Evolutionary conservation across 306 rosid genomes (phyloP).

Genomic region (Oxytropis ochrocephala): DNA sequence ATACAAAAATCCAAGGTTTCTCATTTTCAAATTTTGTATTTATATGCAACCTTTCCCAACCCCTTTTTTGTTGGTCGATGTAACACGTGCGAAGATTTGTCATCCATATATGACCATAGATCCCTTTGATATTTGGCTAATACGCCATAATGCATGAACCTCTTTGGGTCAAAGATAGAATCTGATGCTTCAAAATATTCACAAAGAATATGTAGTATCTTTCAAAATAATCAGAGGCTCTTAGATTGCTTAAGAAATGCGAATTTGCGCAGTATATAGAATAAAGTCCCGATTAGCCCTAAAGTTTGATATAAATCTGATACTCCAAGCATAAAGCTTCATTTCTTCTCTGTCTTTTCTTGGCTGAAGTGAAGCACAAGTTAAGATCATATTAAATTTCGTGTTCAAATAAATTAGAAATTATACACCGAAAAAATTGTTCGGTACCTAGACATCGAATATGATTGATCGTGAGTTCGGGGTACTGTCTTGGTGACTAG

Average conservation of each 20-base stretch:
- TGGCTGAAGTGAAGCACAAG: slow-evolving; percentile 6
- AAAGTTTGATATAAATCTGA: not conserved
- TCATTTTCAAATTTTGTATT: slow-evolving; percentile 2
- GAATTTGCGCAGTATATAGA: not conserved
- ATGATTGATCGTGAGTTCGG: too few species aligned
- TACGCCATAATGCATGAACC: slow-evolving; percentile 24
- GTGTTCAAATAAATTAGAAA: not conserved
- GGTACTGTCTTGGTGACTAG: too few species aligned
- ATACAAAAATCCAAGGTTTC: slow-evolving; percentile 16
- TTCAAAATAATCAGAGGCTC: slow-evolving; percentile 20
- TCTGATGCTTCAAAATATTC: slow-evolving; percentile 23
- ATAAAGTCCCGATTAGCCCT: slow-evolving; percentile 11
- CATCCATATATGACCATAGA: slow-evolving; percentile 16
- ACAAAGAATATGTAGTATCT: slow-evolving; percentile 17
- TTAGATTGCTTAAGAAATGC: not conserved
- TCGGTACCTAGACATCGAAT: too few species aligned
- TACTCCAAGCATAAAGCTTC: not conserved
- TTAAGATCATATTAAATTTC: not conserved
- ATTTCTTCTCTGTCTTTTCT: not conserved
- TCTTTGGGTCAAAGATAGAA: slow-evolving; percentile 27
- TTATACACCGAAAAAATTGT: too few species aligned
- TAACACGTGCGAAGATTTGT: not conserved
- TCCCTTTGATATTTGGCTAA: not conserved
- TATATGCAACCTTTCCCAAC: not conserved
- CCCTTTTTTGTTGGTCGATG: not conserved